Evolutionary conservation across 2,329 filamentous ascomycete species (phyloP), one percentile per base, ranked within the genome.

Genomic region (Botryotinia convoluta): DNA sequence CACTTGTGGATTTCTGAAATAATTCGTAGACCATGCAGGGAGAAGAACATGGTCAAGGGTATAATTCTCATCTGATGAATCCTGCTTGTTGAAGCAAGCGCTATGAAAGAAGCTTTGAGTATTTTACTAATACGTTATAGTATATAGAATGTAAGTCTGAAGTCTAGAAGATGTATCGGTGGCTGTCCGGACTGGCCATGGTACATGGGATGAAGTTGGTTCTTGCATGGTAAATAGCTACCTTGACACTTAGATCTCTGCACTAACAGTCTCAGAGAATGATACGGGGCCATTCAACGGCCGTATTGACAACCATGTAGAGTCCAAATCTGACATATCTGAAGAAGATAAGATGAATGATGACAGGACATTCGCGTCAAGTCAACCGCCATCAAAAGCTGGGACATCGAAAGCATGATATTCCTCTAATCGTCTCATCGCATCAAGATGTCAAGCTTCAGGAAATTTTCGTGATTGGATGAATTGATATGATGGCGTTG

Each of bases 261-360:
- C 29, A 37, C 42, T 29, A 63, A 29, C 42, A 22, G 68, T 70
- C 68, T 62, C 68, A 32, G 22, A 37, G 45, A 8, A 62, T 35
- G 22, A 70, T 48, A 45, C 22, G 37, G 29, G 35, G 29, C 8
- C 10, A 16, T 29, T 45, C 20, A 42, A 45, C n/a, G n/a, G 14
- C 26, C 65, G 20, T 44, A 62, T 39, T 48, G 57, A 44, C 39
- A 60, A 1, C 63, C 45, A 39, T 39, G 4, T 4, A 7, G 32
- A 6, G 6, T 54, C 32, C 16, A 39, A 29, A 39, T 51, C 37
- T 39, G 54, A n/a, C 54, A 61, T 45, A 29, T 48, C 57, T 14
- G 57, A 71, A 35, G 32, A 63, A 54, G 44, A 71, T 71, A 26
- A 63, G 57, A 51, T 54, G 45, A 71, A 71, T 12, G 16, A 63